phyloP scores from a whole-genome alignment of 2,329 filamentous ascomycete genomes.

The Colletotrichum orbiculare region DNA sequence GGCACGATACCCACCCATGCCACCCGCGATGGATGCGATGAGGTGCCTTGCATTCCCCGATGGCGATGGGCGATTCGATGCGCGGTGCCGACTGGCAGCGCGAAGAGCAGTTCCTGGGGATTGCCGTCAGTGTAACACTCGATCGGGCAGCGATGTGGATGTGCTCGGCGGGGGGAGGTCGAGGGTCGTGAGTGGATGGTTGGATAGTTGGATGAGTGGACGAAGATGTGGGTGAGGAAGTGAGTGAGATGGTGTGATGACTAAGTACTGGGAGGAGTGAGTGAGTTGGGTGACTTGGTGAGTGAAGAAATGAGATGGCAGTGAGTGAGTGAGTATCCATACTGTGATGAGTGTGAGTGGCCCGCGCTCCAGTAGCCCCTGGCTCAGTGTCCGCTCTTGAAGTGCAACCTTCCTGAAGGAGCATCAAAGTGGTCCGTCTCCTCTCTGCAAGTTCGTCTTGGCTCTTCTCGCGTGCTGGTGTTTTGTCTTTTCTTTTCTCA shows the following conservation, averaged over 20 bases:
- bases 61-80: too few relatives aligned
- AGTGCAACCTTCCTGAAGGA: slow-evolving; percentile 34
- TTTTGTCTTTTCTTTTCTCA: background rate
- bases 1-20: background rate
- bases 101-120: background rate
- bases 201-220: too few relatives aligned
- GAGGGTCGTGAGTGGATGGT: too few relatives aligned
- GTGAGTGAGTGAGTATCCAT: background rate
- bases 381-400: slow-evolving; percentile 11
- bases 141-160: background rate
- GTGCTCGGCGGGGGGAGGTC: background rate
- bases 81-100: background rate
- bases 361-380: background rate
- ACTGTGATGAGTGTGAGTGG: too few relatives aligned
- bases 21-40: background rate
- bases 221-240: too few relatives aligned
- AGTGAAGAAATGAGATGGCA: background rate
- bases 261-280: too few relatives aligned
- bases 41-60: background rate
- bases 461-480: slow-evolving; percentile 16
- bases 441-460: slow-evolving; percentile 21
- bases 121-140: slow-evolving; percentile 11
- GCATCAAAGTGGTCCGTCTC: slow-evolving; percentile 10
- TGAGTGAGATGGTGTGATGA: too few relatives aligned
- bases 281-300: background rate